Percentiles rank a stretch among this genome's conserved stretches.
These are phyloP conservation scores for Bipolaris cookei DNA, from an alignment of 2,329 filamentous ascomycete genomes.

Conservation along the genomic window DNA sequence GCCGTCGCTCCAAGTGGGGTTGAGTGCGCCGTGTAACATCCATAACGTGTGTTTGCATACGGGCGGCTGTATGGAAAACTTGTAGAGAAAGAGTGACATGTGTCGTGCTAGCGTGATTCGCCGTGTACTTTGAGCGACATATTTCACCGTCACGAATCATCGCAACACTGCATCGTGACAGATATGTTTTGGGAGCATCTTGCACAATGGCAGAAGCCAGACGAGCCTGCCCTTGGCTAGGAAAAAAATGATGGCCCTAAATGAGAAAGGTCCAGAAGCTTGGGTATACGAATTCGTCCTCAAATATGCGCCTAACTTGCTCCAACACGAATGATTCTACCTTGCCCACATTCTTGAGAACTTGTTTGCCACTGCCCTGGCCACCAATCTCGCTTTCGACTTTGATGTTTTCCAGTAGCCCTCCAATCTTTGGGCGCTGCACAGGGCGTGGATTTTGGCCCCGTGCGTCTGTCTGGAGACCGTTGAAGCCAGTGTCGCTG, in stretches of 20 bases:
- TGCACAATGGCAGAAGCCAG: background rate
- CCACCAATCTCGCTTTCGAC: constrained; percentile 98
- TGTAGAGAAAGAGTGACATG: constrained; percentile 26
- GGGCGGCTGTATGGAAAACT: constrained; percentile 34
- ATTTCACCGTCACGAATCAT: constrained; percentile 7
- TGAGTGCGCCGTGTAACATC: constrained; percentile 32
- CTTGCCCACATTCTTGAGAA: constrained; percentile 97
- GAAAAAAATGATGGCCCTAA: constrained; percentile 47
- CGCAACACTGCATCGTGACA: constrained; percentile 3
- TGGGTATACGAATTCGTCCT: constrained; percentile 97
- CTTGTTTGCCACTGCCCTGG: constrained; percentile 88
- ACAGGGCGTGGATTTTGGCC: constrained; percentile 33
- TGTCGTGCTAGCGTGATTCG: constrained; percentile 8
- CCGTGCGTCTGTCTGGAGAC: constrained; percentile 33
- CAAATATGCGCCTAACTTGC: constrained; percentile 94
- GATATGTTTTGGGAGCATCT: background rate
- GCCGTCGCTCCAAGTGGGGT: constrained; percentile 38
- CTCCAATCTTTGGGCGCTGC: constrained; percentile 64
- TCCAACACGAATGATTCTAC: constrained; percentile 97
- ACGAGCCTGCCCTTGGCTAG: background rate
- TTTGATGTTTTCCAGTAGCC: constrained; percentile 86
- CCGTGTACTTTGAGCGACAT: constrained; percentile 8
- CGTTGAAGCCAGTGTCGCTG: constrained; percentile 48
- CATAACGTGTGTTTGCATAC: constrained; percentile 40
- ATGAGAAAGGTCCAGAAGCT: constrained; percentile 98